Percentiles rank a stretch among this genome's conserved stretches.
phyloP scores from a whole-genome alignment of 345 rosid genomes.

The Lenwebbia sp. region DNA sequence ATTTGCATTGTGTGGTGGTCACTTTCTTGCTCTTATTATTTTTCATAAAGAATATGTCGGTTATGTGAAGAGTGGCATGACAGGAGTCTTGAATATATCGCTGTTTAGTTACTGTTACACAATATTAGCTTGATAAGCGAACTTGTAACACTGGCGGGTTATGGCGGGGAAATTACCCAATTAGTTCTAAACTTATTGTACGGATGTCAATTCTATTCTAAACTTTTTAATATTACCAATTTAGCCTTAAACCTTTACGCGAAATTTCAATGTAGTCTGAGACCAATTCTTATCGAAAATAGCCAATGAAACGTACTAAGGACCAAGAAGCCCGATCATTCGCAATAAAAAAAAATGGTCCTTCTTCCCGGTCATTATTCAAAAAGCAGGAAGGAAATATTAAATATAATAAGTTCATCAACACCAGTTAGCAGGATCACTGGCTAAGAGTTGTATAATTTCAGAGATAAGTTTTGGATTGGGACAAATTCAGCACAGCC shows the following conservation, averaged over 20 bases:
- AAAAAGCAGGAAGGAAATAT: not conserved
- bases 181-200: not conserved
- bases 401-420: not conserved
- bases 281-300: fast-evolving
- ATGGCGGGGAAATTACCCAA: not conserved
- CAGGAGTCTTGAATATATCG: not conserved
- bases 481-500: not conserved
- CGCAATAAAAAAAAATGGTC: not conserved
- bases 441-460: not conserved
- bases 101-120: not conserved
- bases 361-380: not conserved
- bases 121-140: not conserved
- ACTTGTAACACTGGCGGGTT: not conserved
- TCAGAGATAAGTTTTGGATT: not conserved
- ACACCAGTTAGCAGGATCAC: not conserved
- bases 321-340: not conserved
- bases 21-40: not conserved
- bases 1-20: not conserved
- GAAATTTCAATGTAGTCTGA: fast-evolving
- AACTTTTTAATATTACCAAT: not conserved
- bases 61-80: not conserved
- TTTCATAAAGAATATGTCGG: not conserved
- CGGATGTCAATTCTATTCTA: not conserved
- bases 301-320: not conserved
- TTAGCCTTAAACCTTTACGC: fast-evolving